phyloP scores from a whole-genome alignment of 2,329 filamentous ascomycete genomes.

The Hypoxylon sp. region DNA sequence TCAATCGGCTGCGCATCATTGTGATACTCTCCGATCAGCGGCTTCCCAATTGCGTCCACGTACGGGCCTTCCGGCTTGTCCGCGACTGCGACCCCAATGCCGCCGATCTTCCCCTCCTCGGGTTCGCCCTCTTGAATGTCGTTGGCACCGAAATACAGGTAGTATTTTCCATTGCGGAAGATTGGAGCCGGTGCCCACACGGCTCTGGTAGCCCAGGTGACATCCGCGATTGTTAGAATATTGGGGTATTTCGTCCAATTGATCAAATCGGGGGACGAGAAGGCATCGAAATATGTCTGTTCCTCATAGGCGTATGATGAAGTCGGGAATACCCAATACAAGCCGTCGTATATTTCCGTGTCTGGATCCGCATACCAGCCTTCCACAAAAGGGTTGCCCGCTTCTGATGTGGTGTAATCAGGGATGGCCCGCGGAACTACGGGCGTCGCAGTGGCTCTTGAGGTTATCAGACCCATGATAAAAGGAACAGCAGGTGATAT shows the following conservation, averaged over 20 bases:
- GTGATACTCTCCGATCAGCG: conserved; percentile 57
- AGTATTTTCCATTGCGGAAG: conserved; percentile 58
- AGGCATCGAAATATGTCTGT: conserved; percentile 64
- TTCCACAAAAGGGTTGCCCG: conserved; percentile 61
- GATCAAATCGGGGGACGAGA: conserved; percentile 61
- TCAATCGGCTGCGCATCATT: conserved; percentile 63
- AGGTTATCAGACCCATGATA: conserved; percentile 16
- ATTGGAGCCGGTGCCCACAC: conserved; percentile 63
- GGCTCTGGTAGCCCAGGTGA: conserved; percentile 59
- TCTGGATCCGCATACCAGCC: conserved; percentile 66
- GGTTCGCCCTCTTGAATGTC: conserved; percentile 55
- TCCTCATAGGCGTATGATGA: conserved; percentile 58
- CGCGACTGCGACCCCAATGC: conserved; percentile 57
- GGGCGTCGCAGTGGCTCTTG: conserved; percentile 15
- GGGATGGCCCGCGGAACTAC: conserved; percentile 31
- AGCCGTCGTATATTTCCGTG: conserved; percentile 57
- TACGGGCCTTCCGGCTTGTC: conserved; percentile 55
- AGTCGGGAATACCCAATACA: conserved; percentile 63
- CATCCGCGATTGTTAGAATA: conserved; percentile 55
- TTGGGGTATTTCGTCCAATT: conserved; percentile 61
- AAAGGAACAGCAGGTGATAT: conserved; percentile 5
- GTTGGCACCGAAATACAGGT: conserved; percentile 63
- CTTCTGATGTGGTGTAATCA: conserved; percentile 55
- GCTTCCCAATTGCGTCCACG: conserved; percentile 55
- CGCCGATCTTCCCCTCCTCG: conserved; percentile 50